Evolutionary conservation across 257 asterid species (phyloP).

Genomic region (Primulina huaijiensis): DNA sequence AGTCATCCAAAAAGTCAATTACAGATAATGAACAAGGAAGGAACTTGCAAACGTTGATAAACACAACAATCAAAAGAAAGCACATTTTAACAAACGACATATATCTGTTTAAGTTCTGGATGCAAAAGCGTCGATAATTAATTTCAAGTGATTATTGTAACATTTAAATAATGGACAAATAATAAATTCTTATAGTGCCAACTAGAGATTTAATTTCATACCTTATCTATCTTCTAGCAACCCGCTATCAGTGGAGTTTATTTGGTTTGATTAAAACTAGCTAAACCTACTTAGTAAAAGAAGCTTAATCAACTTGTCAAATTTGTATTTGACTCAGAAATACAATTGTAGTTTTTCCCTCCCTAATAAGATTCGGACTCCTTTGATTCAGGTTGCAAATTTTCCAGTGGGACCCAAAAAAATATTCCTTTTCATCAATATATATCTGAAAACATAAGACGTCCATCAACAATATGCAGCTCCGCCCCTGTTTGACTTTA

Average conservation of each 20-base stretch:
- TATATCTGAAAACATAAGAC: background rate
- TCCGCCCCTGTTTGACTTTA: no score
- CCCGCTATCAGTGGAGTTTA: background rate
- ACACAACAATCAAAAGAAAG: no score
- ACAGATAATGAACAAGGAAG: no score
- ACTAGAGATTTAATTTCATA: no score
- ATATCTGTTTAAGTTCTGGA: no score
- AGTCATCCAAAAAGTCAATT: background rate
- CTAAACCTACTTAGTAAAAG: background rate
- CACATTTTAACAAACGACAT: background rate
- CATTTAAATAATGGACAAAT: background rate
- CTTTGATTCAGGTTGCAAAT: background rate
- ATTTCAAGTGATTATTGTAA: background rate
- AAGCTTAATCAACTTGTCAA: background rate
- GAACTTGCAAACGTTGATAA: background rate
- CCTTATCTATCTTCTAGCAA: background rate
- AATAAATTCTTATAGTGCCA: background rate
- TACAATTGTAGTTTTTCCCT: background rate
- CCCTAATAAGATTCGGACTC: background rate
- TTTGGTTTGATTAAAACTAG: background rate
- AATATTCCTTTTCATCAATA: background rate
- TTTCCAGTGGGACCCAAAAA: background rate
- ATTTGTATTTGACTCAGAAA: no score
- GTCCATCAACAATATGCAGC: background rate
- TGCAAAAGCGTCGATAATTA: background rate